A percentile compares a stretch with the other conserved stretches of the same genome.
phyloP scores from a whole-genome alignment of 768 basidiomycete species.

The Hericium erinaceus region DNA sequence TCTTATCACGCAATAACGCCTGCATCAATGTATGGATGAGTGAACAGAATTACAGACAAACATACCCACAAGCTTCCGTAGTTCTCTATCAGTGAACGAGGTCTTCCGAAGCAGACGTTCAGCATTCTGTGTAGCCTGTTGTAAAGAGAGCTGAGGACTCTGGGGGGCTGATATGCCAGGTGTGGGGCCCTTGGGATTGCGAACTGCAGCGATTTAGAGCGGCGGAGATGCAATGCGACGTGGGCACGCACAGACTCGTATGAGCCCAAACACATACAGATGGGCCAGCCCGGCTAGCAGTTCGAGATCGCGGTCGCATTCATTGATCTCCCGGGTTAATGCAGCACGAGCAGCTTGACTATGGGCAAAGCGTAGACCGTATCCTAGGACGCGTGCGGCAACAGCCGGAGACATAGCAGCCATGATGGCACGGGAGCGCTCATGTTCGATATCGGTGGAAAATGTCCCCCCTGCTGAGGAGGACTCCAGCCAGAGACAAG shows the following conservation, averaged over 20 bases:
- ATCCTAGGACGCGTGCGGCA: constrained; percentile 3
- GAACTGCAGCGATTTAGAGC: not conserved
- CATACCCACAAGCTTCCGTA: not conserved
- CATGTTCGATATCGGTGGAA: too few relatives aligned
- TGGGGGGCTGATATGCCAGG: not conserved
- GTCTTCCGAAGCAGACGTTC: not conserved
- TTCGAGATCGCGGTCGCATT: not conserved
- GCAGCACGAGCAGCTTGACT: constrained; percentile 1
- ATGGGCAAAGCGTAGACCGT: constrained; percentile 1
- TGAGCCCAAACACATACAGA: not conserved
- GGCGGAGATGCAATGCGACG: not conserved
- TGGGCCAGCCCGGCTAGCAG: not conserved
- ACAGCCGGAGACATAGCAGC: not conserved
- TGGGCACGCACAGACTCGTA: not conserved
- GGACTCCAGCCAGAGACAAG: too few relatives aligned
- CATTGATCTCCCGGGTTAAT: not conserved
- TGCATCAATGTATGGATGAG: not conserved
- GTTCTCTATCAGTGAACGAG: not conserved
- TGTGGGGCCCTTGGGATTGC: not conserved
- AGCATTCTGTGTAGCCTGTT: too few relatives aligned
- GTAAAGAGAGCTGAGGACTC: not conserved
- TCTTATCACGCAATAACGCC: not conserved
- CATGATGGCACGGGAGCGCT: too few relatives aligned
- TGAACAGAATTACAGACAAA: too few relatives aligned
- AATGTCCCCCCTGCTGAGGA: too few relatives aligned